Evolutionary conservation across 2,329 filamentous ascomycete species (phyloP).

Genomic region (Leptographium lundbergii): DNA sequence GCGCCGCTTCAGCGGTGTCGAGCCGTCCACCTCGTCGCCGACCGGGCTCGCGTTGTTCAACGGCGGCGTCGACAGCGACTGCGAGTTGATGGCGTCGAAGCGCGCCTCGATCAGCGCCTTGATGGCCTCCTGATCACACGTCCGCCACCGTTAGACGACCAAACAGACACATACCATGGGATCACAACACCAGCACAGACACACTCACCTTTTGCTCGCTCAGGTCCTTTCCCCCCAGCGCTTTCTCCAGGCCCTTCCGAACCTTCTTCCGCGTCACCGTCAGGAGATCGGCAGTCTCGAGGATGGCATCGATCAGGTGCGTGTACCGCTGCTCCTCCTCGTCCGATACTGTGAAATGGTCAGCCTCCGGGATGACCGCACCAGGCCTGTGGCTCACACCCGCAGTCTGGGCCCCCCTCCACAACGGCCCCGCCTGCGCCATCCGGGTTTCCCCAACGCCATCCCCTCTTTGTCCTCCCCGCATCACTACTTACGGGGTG

Average conservation of each 20-base stretch:
- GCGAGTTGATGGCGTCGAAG: constrained; percentile 55
- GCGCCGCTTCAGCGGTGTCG: constrained; percentile 24
- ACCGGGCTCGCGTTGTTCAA: constrained; percentile 19
- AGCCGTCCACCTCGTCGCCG: background rate
- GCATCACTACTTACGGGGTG: background rate
- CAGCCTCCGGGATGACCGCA: background rate
- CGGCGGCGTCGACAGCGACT: constrained; percentile 28
- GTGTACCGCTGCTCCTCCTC: constrained; percentile 42
- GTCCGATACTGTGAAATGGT: constrained; percentile 27
- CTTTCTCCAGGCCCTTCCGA: constrained; percentile 40
- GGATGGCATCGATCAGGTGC: constrained; percentile 46
- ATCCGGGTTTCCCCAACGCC: background rate
- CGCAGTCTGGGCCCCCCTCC: background rate
- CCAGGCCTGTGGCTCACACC: background rate
- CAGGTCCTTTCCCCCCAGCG: constrained; percentile 43
- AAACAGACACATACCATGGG: no score
- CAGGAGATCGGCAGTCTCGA: constrained; percentile 43
- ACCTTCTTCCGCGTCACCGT: constrained; percentile 54
- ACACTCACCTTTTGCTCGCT: constrained; percentile 42
- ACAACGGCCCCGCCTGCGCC: background rate
- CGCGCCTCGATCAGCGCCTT: constrained; percentile 61
- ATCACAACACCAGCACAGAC: background rate
- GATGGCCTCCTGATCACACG: constrained; percentile 45
- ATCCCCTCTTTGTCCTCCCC: background rate
- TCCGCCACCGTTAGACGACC: background rate